Base-by-base conservation (phyloP, 768 basidiomycete genomes). In the Trametes cingulata region DNA sequence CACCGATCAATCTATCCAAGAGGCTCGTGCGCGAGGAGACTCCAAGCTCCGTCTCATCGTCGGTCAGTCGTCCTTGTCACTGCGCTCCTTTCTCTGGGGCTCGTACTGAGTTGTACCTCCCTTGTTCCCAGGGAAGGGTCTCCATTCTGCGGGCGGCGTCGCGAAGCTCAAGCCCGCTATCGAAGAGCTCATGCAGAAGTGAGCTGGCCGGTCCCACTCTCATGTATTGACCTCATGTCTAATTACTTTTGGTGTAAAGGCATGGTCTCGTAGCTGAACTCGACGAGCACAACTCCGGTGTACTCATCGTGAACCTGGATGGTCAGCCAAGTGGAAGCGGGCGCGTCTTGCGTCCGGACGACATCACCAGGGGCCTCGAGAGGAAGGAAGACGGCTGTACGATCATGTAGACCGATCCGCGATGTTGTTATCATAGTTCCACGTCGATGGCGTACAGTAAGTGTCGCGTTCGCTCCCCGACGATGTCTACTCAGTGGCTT, bases 91-190 rank as follows among this genome's bases (percentile, higher is more conserved):
- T 24, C 19, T 9, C 2, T 24, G 4, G 19, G 22, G 2, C 0
- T 9, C 12, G 35, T n/a, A n/a, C 6, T 6, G 2, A 2, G 4
- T 10, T 22, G 36, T 19, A 12, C 10, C n/a, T 6, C 9, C 24
- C 35, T 19, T 5, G 9, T 40, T 15, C 60, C 29, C 62, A 90
- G 90, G 91, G 15, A 96, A 94, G 74, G 95, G 95, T 10, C 76
- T 94, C 27, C 96, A 98, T 73, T 93, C 91, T 17, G 75, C 79
- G 25, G 81, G 82, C 3, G 86, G 88, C 46, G 79, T 83, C 6
- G 90, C 91, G 0, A 98, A 96, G 76, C 81, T 98, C 68, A 94
- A 90, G 69, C 96, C 95, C 33, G 95, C 95, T 6, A 87, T 98
- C 50, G 89, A 93, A 70, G 87, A 89, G 37, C 76, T 96, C 50